Base-by-base conservation (phyloP, 331 rosid species). In the Quercus tomentella region DNA sequence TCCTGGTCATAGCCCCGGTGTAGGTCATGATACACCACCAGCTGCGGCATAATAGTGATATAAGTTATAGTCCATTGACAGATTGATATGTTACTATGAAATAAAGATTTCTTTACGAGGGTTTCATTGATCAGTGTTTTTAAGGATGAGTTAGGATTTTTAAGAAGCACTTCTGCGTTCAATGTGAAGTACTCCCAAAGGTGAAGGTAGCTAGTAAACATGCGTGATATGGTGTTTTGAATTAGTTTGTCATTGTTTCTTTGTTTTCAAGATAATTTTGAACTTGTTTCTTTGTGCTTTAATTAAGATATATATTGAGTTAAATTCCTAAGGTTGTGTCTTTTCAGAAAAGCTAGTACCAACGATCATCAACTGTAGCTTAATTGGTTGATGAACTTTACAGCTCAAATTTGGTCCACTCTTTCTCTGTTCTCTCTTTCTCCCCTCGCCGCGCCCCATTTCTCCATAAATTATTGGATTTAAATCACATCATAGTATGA, bases 1-100 rank as follows among this genome's bases (percentile, higher is more conserved):
- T 72, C 97, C 91, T 0, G 96, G 97, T 9, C 92, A 92, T 72
- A 92, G 97, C 81, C 97, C 97, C 6, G 97, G 97, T 0, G 89
- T 90, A 21, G 97, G 97, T 63, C 90, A 92, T 79, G 0, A 78
- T 4, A 0, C 56, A 8, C 89, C 94, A 28, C 96, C 92, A 49
- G 0, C 35, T 12, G 15, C 68, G 52, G 51, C 74, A 66, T 63
- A 70, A 80, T 7, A 22, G 75, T 23, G 68, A 70, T 62, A 1
- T 14, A 33, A 67, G 60, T 80, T 72, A 51, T 7, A 67, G 33
- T 25, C 41, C 10, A 14, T 35, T 70, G 7, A 54, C 14, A 52
- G 72, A 10, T 75, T 45, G 45, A 66, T 55, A 68, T 84, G 75
- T 37, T 63, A 43, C 22, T 61, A n/a, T 37, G 23, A 61, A 70